A percentile compares a stretch with the other conserved stretches of the same genome.
Evolutionary conservation across 192 early-diverging fungal genomes (phyloP).

Genomic region (Borealophlyctis nickersoniae): DNA sequence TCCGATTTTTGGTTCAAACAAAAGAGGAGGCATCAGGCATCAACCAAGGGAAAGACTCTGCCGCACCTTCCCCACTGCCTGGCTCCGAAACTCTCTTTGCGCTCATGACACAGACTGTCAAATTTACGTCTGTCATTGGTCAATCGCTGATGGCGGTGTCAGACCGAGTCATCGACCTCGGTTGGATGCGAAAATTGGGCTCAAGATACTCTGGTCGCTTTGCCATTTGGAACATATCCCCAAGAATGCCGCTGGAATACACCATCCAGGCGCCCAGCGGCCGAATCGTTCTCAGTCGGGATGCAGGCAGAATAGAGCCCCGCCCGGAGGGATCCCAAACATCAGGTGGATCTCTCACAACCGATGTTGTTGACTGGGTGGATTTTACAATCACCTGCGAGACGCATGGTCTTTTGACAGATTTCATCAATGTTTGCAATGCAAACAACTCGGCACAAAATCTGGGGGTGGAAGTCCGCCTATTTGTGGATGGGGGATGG

Average conservation of each 20-base stretch:
- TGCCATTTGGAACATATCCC: constrained; percentile 66
- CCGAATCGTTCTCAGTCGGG: not conserved
- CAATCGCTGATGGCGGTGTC: constrained; percentile 71
- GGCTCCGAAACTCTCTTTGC: constrained; percentile 34
- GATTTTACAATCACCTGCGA: constrained; percentile 18
- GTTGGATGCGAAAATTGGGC: constrained; percentile 46
- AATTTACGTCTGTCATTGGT: constrained; percentile 78
- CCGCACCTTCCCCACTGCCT: not conserved
- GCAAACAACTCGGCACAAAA: constrained; percentile 64
- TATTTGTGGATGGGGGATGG: constrained; percentile 64
- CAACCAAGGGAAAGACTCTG: not conserved
- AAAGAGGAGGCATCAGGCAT: constrained; percentile 29
- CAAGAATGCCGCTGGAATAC: constrained; percentile 66
- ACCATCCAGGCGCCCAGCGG: not conserved
- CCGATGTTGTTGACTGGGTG: not conserved
- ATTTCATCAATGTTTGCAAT: constrained; percentile 66
- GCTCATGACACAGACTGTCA: constrained; percentile 68
- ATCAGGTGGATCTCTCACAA: not conserved
- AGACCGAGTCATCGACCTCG: constrained; percentile 64
- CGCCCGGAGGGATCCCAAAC: not conserved
- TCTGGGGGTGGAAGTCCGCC: constrained; percentile 59
- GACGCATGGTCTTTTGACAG: constrained; percentile 58
- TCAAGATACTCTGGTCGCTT: constrained; percentile 60
- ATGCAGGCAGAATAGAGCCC: not conserved
- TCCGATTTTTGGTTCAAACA: constrained; percentile 65